Evolutionary conservation across 2,329 filamentous ascomycete species (phyloP), one percentile per base, ranked within the genome.

Genomic region (Tolypocladium ovalisporum): DNA sequence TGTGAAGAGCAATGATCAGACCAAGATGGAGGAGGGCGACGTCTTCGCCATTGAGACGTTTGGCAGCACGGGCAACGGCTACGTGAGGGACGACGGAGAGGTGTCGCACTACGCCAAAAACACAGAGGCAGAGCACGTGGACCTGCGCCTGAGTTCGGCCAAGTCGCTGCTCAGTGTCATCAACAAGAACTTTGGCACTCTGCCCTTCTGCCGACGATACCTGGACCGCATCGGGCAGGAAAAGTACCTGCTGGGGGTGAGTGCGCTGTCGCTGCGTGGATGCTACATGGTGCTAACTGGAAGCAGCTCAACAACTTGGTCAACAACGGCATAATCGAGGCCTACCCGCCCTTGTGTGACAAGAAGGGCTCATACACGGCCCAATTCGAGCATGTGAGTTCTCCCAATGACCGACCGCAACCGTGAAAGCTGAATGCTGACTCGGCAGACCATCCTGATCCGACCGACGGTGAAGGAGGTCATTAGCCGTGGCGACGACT

Each of bases 11-110:
- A 83, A 83, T 61, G 90, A 96, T 67, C 85, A 87, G 70, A 95
- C 90, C 55, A 96, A 96, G 80, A 97, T 97, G 93, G 92, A 97
- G 75, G 93, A 97, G 74, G 91, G 91, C 47, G 92, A 97, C 68
- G 86, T 91, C 22, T 97, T 95, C 71, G 92, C 92, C 62, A 96
- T 97, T 65, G 92, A 97, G 77, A 97, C 92, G 0, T 97, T 97
- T 71, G 93, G 92, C 60, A 94, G 88, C 70, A 97, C 92, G 27
- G 93, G 92, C 62, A 92, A 90, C 70, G 92, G 91, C 62, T 88
- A 89, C 68, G 89, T 96, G 57, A 78, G 84, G 62, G 91, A 97
- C 68, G 90, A 96, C 73, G 88, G 90, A 74, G 92, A 96, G 78
- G 84, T 85, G 22, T 96, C 90, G 49, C 91, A 96, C 73, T 97